These are phyloP conservation scores for Yarrowia bubula DNA, from an alignment of 805 yeast species.

Conservation along the genomic window DNA sequence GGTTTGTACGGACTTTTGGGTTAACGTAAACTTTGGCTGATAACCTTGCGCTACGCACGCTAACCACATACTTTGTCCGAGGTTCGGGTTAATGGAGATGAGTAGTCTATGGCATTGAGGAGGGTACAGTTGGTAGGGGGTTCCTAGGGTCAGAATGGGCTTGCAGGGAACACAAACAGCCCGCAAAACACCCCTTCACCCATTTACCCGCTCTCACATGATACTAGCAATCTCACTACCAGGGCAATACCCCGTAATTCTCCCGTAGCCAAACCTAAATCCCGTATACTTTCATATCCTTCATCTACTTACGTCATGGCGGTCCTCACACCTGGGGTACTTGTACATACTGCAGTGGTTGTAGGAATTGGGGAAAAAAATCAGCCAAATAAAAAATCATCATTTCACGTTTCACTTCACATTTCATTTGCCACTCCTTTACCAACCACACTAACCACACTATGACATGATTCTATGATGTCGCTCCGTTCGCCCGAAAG, in stretches of 20 bases:
- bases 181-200: too few species aligned
- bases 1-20: neutral
- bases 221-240: neutral
- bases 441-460: too few species aligned
- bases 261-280: neutral
- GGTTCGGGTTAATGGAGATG: conserved; percentile 22
- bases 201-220: too few species aligned
- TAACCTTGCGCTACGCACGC: neutral
- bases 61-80: neutral
- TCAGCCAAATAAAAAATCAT: neutral
- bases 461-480: too few species aligned
- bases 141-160: too few species aligned
- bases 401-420: neutral
- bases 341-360: neutral
- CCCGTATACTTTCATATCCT: conserved; percentile 10
- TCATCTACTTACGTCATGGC: conserved; percentile 15
- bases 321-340: conserved; percentile 5
- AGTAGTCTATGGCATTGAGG: too few species aligned
- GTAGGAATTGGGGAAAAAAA: neutral
- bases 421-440: too few species aligned
- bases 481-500: conserved; percentile 8
- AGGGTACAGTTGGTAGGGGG: too few species aligned
- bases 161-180: too few species aligned
- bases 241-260: neutral
- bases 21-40: neutral